These are phyloP conservation scores for Beauveria caledonica DNA, from an alignment of 2,329 filamentous ascomycete species.

Conservation along the genomic window DNA sequence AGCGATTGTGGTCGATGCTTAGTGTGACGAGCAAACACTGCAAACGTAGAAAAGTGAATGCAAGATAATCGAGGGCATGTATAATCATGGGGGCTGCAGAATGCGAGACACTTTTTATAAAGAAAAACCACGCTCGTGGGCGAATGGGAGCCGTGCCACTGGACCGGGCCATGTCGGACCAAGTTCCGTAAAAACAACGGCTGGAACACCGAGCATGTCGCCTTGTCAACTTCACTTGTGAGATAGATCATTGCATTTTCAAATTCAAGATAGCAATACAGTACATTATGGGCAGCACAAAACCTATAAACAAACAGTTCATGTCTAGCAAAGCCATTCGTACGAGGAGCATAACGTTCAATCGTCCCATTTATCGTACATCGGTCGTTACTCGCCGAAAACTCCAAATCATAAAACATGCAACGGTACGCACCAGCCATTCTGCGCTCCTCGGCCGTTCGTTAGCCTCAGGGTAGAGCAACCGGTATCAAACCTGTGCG, in stretches of 20 bases:
- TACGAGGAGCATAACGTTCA: not conserved
- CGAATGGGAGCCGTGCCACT: not conserved
- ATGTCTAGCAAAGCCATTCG: constrained; percentile 4
- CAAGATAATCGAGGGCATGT: no score
- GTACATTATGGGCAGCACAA: not conserved
- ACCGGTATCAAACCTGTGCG: not conserved
- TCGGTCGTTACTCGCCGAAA: not conserved
- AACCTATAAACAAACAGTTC: not conserved
- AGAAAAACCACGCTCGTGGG: not conserved
- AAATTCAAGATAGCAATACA: not conserved
- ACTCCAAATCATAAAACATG: not conserved
- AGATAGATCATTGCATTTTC: not conserved
- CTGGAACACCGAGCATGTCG: not conserved
- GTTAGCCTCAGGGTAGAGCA: not conserved
- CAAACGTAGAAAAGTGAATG: not conserved
- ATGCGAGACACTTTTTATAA: not conserved
- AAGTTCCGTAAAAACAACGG: not conserved
- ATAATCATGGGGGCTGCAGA: no score
- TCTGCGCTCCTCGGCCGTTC: not conserved
- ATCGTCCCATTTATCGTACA: constrained; percentile 4
- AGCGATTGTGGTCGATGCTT: not conserved
- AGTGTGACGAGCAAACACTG: not conserved
- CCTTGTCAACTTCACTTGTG: no score
- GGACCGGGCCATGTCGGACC: not conserved
- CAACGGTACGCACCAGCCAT: not conserved